A percentile compares a stretch with the other conserved stretches of the same genome.
phyloP scores from a whole-genome alignment of 192 early-diverging fungal species.

The Dissophora ornata region DNA sequence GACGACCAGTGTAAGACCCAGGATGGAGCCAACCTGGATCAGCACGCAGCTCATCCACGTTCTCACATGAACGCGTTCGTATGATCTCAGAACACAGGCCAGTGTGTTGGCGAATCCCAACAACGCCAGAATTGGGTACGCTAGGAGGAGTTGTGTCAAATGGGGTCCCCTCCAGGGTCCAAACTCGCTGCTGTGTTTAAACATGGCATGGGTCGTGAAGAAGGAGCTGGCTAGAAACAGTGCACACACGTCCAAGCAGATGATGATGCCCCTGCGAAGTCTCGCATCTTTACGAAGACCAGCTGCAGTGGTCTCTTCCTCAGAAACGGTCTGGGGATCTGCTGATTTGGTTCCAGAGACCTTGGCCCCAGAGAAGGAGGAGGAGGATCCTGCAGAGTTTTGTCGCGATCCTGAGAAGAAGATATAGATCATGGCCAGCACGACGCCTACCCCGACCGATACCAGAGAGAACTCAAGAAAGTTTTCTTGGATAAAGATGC shows the following conservation, averaged over 20 bases:
- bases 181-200: conserved; percentile 61
- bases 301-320: not conserved
- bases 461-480: conserved; percentile 56
- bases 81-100: conserved; percentile 50
- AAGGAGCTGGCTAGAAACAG: conserved; percentile 65
- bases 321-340: not conserved
- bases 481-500: conserved; percentile 65
- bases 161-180: conserved; percentile 71
- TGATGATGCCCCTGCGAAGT: conserved; percentile 55
- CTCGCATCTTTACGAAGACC: conserved; percentile 35
- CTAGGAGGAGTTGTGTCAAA: conserved; percentile 63
- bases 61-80: conserved; percentile 35
- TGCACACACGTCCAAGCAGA: conserved; percentile 61
- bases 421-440: conserved; percentile 46
- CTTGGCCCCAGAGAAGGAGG: no score
- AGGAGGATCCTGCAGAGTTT: no score
- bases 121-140: conserved; percentile 62
- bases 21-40: conserved; percentile 42
- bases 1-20: conserved; percentile 54
- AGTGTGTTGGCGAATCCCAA: conserved; percentile 61
- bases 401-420: conserved; percentile 9
- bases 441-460: conserved; percentile 60
- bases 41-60: conserved; percentile 50
- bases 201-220: conserved; percentile 55
- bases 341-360: no score